Evolutionary conservation across 2,329 filamentous ascomycete species (phyloP), one percentile per base, ranked within the genome.

Genomic region (Colletotrichum sp.): DNA sequence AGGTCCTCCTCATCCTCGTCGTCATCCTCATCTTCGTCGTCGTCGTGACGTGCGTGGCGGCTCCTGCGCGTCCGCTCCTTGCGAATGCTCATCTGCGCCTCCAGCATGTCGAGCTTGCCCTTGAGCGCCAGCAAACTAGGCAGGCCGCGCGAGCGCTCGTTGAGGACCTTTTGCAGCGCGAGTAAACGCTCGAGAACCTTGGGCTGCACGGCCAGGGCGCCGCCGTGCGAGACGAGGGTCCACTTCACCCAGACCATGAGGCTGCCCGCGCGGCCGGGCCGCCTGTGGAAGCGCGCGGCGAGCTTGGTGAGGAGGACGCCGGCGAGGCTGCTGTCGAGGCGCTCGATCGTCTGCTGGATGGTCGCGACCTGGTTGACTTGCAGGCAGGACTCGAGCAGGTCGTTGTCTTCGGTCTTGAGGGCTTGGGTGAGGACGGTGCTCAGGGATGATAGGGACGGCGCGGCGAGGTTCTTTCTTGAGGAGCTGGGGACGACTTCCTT

Each of bases 161-260:
- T 94, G 75, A 99, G 91, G 22, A 99, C 96, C 82, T 94, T 94
- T 84, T 96, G 95, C 71, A 99, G 89, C 55, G 94, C 93, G 64
- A 91, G 90, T 75, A 99, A 90, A 82, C 93, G 93, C 81, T 93
- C 93, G 79, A 97, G 90, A 48, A 98, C 89, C 78, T 96, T 94
- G n/a, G 95, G 92, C 83, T 98, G 95, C 36, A 94, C 94, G 13
- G 96, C 95, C 67, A 99, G 89, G 69, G 96, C 96, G 78, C 96
- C 97, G 79, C 97, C 97, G 82, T 99, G 97, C 3, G 95, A 93
- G 39, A 98, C 92, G 71, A 98, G 91, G 2, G 95, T 96, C 95
- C 96, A 98, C 85, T 98, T 96, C 59, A 99, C 94, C 96, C 97
- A 99, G 18, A 94, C 92, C 90, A 98, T 96, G 36, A 99, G 91